phyloP scores from a whole-genome alignment of 78 protist species.

The Dictyostelium firmibasis region DNA sequence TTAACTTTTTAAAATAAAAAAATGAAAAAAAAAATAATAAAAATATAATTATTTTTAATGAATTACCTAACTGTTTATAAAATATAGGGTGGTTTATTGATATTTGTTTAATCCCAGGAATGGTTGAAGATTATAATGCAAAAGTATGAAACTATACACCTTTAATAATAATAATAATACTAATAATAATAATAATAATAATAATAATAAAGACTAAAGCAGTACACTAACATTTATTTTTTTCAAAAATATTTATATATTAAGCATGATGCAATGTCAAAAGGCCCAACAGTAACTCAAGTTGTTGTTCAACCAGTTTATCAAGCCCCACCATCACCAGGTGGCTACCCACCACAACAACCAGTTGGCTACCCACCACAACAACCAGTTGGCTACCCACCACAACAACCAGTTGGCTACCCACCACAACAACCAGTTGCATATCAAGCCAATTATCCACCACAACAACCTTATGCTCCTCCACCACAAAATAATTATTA shows the following conservation, averaged over 20 bases:
- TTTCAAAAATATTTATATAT: too few species aligned
- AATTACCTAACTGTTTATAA: background rate
- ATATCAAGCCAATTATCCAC: background rate
- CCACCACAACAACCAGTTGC: background rate
- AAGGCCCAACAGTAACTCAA: background rate
- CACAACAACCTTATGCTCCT: background rate
- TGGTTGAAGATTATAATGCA: constrained; percentile 23
- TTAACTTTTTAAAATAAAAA: too few species aligned
- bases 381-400: too few species aligned
- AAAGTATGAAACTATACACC: too few species aligned
- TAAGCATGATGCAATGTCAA: background rate
- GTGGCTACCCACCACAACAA: background rate
- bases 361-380: background rate
- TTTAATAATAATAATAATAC: background rate
- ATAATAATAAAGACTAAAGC: background rate
- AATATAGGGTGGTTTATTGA: background rate
- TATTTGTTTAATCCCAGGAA: constrained; percentile 22
- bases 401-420: background rate
- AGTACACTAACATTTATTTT: background rate
- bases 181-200: background rate
- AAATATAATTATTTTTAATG: background rate
- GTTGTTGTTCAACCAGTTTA: background rate
- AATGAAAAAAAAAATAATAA: background rate
- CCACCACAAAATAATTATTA: background rate
- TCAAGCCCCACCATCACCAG: background rate